Base-by-base conservation (phyloP, 1,284 basidiomycete genomes). In the Meira miltonrushii region DNA sequence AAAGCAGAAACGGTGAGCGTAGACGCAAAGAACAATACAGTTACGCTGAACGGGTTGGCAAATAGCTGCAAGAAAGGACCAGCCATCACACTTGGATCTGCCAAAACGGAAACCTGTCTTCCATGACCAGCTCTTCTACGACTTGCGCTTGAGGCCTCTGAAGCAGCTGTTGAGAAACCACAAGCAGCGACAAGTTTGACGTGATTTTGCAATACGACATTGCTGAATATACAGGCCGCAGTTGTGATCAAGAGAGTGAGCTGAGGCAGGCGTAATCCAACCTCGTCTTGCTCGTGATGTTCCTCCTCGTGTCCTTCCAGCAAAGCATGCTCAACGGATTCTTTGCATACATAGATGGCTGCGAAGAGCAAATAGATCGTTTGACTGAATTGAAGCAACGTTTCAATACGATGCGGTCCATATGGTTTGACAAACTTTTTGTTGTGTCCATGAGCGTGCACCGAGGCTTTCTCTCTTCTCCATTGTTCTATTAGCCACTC, bases 341-440 rank as follows among this genome's bases (percentile, higher is more conserved):
- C 92, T 74, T 95, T 96, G 73, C 89, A 91, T 23, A 94, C 88
- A 79, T 95, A 96, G 7, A 94, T 86, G 0, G 89, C 87, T 0
- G 90, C 85, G 74, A 96, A 95, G 75, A 93, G 85, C 57, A 96
- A 82, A 79, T 92, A 95, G 19, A 94, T 86, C 13, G 86, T 85
- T 75, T 95, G 91, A 0, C 89, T 85, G 72, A 96, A 96, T 68
- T 90, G 85, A 6, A 88, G 78, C 1, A 93, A 84, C 0, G 90
- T 88, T 64, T 87, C 85, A 49, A 89, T 75, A 2, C 92, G 85
- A 6, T 85, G 84, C 54, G 85, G 40, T 44, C 55, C 43, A 48
- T 15, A 15, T 10, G 41, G 19, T 21, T 43, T n/a, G 41, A 10
- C 15, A 43, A n/a, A 43, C 41, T 43, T 43, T 10, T 43, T 43